Conservation (phyloP, 371 early-diverging fungal species). For the Rhizopus stolonifer region DNA sequence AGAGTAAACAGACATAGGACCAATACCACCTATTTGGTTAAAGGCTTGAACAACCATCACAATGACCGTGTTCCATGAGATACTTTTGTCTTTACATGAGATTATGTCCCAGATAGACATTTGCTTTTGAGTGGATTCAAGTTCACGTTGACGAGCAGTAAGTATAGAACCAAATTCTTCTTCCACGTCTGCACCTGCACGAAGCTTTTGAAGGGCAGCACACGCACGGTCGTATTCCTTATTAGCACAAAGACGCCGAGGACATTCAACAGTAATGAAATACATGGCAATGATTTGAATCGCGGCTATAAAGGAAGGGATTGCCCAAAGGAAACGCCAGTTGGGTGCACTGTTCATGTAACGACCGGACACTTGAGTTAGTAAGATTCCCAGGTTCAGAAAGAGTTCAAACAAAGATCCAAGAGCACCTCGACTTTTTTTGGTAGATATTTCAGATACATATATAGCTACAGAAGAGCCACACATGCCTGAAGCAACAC, state of each 20-base stretch:
- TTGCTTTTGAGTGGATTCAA: constrained; percentile 21
- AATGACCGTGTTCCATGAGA: constrained; percentile 40
- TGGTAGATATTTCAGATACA: constrained; percentile 83
- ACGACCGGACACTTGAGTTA: constrained; percentile 65
- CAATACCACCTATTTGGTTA: constrained; percentile 50
- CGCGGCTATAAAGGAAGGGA: constrained; percentile 60
- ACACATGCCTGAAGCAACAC: constrained; percentile 79
- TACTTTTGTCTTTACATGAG: constrained; percentile 28
- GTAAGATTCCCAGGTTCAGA: constrained; percentile 78
- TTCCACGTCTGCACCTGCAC: constrained; percentile 46
- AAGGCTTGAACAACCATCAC: constrained; percentile 49
- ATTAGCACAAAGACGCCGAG: constrained; percentile 63
- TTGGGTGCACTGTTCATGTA: constrained; percentile 56
- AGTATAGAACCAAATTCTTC: constrained; percentile 29
- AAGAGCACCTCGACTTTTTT: constrained; percentile 70
- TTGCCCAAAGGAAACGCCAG: constrained; percentile 70
- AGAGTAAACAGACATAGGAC: constrained; percentile 49
- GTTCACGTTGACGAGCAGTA: constrained; percentile 43
- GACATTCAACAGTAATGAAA: constrained; percentile 78
- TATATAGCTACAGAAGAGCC: constrained; percentile 65
- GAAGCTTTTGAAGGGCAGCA: constrained; percentile 59
- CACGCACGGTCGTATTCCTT: constrained; percentile 54
- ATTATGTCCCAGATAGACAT: constrained; percentile 44
- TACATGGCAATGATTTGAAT: constrained; percentile 61
- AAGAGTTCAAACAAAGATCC: constrained; percentile 51